A percentile compares a stretch with the other conserved stretches of the same genome.
Evolutionary conservation across 2,329 filamentous ascomycete species (phyloP).

Genomic region (Diaporthe sp.): DNA sequence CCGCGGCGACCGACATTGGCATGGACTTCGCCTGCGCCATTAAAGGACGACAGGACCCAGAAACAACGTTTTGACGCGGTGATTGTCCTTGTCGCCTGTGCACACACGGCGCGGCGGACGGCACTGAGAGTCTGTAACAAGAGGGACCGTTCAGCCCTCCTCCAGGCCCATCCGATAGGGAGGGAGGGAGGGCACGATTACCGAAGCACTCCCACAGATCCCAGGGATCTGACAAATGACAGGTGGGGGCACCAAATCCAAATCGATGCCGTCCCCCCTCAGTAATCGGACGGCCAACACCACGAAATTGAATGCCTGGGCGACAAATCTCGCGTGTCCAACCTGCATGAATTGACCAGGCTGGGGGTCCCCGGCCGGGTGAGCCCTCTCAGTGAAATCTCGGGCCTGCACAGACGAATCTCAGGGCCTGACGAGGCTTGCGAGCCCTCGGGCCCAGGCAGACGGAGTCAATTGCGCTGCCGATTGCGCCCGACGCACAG

Average conservation of each 20-base stretch:
- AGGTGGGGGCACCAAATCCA: constrained; percentile 13
- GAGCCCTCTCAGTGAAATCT: background rate
- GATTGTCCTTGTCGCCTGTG: constrained; percentile 1
- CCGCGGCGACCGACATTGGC: background rate
- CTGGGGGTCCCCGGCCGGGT: background rate
- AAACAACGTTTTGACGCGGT: background rate
- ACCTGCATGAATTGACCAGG: constrained; percentile 3
- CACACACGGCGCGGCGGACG: background rate
- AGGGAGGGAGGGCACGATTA: background rate
- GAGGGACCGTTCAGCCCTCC: background rate
- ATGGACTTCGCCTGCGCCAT: background rate
- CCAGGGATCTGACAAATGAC: constrained; percentile 16
- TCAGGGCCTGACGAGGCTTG: constrained; percentile 2
- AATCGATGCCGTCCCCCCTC: background rate
- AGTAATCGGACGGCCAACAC: background rate
- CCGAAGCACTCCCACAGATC: constrained; percentile 15
- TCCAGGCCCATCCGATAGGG: background rate
- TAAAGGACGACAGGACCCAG: background rate
- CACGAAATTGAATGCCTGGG: background rate
- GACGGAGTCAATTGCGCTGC: constrained; percentile 14
- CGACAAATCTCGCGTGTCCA: constrained; percentile 16
- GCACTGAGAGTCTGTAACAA: background rate
- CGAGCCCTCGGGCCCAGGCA: background rate
- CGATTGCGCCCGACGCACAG: constrained; percentile 1
- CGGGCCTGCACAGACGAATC: constrained; percentile 10